phyloP scores from a whole-genome alignment of 768 basidiomycete species.

The Naganishia onofrii region DNA sequence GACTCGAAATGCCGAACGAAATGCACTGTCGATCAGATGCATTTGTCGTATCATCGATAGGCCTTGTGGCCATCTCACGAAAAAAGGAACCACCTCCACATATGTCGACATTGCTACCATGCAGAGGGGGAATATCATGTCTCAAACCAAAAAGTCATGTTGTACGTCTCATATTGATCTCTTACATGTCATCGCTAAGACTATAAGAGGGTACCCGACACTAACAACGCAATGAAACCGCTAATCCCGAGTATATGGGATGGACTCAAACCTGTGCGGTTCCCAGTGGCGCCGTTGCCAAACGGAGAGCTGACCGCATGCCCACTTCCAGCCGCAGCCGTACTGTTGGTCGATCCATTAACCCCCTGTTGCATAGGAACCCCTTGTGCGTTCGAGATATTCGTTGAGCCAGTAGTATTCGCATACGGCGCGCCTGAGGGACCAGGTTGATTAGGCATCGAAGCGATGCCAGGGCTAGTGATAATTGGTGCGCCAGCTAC shows the following conservation, averaged over 20 bases:
- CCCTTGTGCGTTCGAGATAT: background rate
- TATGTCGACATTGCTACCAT: background rate
- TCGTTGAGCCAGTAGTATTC: background rate
- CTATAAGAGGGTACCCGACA: background rate
- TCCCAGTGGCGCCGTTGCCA: background rate
- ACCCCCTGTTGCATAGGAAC: background rate
- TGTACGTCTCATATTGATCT: slow-evolving; percentile 1
- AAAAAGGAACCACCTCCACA: background rate
- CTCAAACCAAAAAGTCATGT: background rate
- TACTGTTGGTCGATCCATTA: background rate
- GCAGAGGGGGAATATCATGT: background rate
- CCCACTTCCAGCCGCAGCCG: background rate
- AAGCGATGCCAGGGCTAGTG: background rate
- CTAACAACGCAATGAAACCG: background rate
- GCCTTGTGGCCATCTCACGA: background rate
- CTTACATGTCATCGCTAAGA: background rate
- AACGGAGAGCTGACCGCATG: slow-evolving; percentile 8
- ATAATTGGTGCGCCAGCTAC: background rate
- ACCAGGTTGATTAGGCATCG: background rate
- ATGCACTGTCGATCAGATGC: background rate
- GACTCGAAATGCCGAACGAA: background rate
- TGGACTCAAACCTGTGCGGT: background rate
- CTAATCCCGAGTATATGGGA: background rate
- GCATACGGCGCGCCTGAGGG: background rate
- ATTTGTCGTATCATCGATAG: background rate